A percentile compares a stretch with the other conserved stretches of the same genome.
These are phyloP conservation scores for Massarina eburnea DNA, from an alignment of 2,329 filamentous ascomycete species.

Conservation along the genomic window DNA sequence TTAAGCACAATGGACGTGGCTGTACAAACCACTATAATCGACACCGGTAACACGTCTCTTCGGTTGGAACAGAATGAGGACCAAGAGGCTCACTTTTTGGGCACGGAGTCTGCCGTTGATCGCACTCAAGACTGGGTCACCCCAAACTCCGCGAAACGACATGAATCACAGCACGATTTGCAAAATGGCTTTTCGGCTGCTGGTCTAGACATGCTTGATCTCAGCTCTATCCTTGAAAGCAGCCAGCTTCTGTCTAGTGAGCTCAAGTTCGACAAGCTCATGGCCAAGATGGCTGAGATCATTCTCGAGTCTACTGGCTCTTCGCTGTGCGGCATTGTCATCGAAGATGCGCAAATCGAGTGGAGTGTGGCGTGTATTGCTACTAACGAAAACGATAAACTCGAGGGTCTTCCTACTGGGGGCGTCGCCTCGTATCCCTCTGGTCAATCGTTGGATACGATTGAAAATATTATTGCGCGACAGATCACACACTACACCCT, in stretches of 20 bases:
- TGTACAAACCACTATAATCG: constrained; percentile 69
- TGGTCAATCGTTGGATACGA: constrained; percentile 63
- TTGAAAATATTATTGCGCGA: constrained; percentile 69
- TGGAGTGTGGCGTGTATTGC: constrained; percentile 77
- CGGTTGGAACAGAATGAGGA: constrained; percentile 49
- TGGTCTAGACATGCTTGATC: constrained; percentile 76
- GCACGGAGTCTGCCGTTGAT: constrained; percentile 45
- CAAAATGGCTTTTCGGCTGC: constrained; percentile 66
- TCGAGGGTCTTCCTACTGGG: constrained; percentile 12
- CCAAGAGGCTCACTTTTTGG: constrained; percentile 41
- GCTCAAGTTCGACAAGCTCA: constrained; percentile 71
- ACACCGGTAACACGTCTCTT: constrained; percentile 44
- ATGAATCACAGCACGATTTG: constrained; percentile 52
- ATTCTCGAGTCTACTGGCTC: constrained; percentile 77
- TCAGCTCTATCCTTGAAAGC: constrained; percentile 75
- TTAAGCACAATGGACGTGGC: constrained; percentile 62
- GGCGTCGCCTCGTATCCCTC: constrained; percentile 68
- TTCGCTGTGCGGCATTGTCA: constrained; percentile 71
- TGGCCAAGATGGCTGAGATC: constrained; percentile 80
- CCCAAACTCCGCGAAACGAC: constrained; percentile 47
- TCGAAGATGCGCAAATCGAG: constrained; percentile 65
- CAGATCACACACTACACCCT: constrained; percentile 77
- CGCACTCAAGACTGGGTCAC: constrained; percentile 53
- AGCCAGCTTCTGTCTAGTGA: constrained; percentile 81
- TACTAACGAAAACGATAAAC: constrained; percentile 58